Conservation (phyloP, 495 filamentous ascomycete genomes). For the Penicillium cinerascens region DNA sequence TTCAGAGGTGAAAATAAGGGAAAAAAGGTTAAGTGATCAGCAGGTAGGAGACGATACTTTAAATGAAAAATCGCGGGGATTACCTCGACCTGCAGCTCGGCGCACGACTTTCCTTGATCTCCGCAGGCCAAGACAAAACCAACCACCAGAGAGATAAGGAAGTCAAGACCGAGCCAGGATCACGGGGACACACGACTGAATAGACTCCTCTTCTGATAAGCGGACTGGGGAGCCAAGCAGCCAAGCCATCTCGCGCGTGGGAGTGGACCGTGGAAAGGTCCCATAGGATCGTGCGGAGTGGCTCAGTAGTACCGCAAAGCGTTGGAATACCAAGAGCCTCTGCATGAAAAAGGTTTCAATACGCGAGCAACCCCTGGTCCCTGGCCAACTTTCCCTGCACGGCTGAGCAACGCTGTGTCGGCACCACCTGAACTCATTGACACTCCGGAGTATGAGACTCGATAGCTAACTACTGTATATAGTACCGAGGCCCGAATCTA, state of each 20-base stretch:
- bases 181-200: neutral
- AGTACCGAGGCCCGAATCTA: neutral
- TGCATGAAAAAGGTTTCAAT: neutral
- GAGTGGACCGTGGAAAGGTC: neutral
- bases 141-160: constrained; percentile 2
- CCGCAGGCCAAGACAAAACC: constrained; percentile 3
- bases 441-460: neutral
- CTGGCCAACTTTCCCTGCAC: neutral
- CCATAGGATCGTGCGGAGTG: neutral
- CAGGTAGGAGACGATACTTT: neutral
- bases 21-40: neutral
- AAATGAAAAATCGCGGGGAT: neutral
- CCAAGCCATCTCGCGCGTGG: neutral
- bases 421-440: neutral
- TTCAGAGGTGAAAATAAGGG: neutral
- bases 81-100: neutral
- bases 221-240: constrained; percentile 10
- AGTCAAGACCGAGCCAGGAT: neutral
- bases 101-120: neutral
- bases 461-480: constrained; percentile 1
- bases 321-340: neutral
- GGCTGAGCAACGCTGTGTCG: neutral
- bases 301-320: neutral
- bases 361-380: neutral
- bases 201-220: neutral